These are phyloP conservation scores for Jamesozyma jinghongensis DNA, from an alignment of 805 yeast genomes.

Conservation along the genomic window DNA sequence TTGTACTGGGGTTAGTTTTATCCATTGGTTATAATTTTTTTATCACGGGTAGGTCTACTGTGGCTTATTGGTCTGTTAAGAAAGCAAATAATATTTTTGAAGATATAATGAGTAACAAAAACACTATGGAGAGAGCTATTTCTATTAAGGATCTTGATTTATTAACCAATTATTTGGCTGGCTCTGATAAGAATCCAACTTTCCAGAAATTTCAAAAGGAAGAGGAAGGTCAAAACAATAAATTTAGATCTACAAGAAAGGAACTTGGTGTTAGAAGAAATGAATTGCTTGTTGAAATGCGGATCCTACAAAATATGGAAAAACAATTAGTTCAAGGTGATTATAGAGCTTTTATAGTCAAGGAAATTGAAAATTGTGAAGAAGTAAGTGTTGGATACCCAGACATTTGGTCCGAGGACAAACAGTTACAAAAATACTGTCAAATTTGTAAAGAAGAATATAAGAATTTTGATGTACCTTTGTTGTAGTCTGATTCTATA, in stretches of 20 bases:
- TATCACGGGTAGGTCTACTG: conserved; percentile 42
- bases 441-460: conserved; percentile 28
- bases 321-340: conserved; percentile 50
- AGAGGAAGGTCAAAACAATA: conserved; percentile 9
- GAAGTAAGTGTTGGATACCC: conserved; percentile 26
- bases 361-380: conserved; percentile 51
- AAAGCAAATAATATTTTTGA: conserved; percentile 33
- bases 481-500: neutral
- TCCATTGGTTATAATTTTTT: conserved; percentile 46
- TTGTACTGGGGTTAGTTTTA: conserved; percentile 33
- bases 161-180: conserved; percentile 31
- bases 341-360: conserved; percentile 61
- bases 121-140: conserved; percentile 51
- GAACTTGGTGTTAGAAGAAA: conserved; percentile 65
- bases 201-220: conserved; percentile 29
- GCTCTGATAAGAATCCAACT: conserved; percentile 22
- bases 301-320: conserved; percentile 58
- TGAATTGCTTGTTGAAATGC: conserved; percentile 58
- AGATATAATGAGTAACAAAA: conserved; percentile 17
- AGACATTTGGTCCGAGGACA: conserved; percentile 23
- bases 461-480: conserved; percentile 6
- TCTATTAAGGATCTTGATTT: conserved; percentile 49
- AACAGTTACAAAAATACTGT: conserved; percentile 27
- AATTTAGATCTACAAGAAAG: conserved; percentile 28
- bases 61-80: conserved; percentile 50